Conservation (phyloP, 2,329 filamentous ascomycete genomes). For the Diaporthe helianthi region DNA sequence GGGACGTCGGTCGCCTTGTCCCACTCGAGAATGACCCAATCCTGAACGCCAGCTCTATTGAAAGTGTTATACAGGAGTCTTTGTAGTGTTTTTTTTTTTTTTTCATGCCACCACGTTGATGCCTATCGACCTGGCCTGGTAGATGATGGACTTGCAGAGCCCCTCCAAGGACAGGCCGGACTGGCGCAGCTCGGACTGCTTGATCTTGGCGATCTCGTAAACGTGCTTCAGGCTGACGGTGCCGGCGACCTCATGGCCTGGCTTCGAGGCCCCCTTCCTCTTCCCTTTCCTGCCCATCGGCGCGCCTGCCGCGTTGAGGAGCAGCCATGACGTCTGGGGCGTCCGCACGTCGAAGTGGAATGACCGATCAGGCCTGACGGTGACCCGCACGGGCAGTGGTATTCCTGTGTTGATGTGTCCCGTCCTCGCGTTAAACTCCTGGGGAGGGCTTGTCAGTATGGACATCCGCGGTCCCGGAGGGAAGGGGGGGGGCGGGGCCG, state of each 20-base stretch:
- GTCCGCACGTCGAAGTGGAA: conserved; percentile 95
- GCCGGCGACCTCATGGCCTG: conserved; percentile 80
- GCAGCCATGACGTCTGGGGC: conserved; percentile 89
- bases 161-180: conserved; percentile 75
- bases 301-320: conserved; percentile 83
- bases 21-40: conserved; percentile 21
- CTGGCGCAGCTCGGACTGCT: conserved; percentile 78
- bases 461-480: not conserved
- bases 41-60: conserved; percentile 33
- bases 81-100: no score
- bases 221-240: conserved; percentile 92
- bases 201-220: conserved; percentile 97
- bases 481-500: conserved; percentile 36
- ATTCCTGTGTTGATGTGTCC: conserved; percentile 82
- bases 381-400: conserved; percentile 89
- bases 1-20: conserved; percentile 3
- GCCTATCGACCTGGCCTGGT: conserved; percentile 77
- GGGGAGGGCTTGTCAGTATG: conserved; percentile 35
- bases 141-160: conserved; percentile 76
- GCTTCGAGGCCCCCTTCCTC: conserved; percentile 77
- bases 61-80: conserved; percentile 12
- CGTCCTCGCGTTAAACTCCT: conserved; percentile 98
- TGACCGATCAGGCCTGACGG: conserved; percentile 88
- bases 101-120: conserved; percentile 70
- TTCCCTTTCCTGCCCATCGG: conserved; percentile 76